These are phyloP conservation scores for Blastobotrys aristatus DNA, from an alignment of 1,139 yeast genomes.

Conservation along the genomic window DNA sequence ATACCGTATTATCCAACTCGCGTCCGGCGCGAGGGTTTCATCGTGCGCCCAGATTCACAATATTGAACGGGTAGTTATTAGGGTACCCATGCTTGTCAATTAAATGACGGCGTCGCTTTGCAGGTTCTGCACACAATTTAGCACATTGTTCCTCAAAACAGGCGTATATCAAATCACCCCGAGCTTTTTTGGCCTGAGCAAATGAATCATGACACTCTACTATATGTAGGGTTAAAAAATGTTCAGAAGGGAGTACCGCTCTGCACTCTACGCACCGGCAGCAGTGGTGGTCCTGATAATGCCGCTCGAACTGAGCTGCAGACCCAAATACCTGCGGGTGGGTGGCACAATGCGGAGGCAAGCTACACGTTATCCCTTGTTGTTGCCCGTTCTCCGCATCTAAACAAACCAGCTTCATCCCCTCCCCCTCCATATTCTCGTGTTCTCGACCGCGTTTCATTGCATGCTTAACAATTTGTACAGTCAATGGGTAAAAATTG, in stretches of 20 bases:
- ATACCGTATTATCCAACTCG: too few species aligned
- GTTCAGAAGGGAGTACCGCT: slow-evolving; percentile 41
- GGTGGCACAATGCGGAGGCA: slow-evolving; percentile 17
- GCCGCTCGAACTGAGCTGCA: slow-evolving; percentile 22
- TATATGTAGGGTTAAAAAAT: slow-evolving; percentile 45
- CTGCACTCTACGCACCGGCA: slow-evolving; percentile 42
- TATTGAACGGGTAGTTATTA: slow-evolving; percentile 17
- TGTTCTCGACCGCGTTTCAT: slow-evolving; percentile 9
- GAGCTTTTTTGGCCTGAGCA: slow-evolving; percentile 35
- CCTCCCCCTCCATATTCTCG: not conserved
- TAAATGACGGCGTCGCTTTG: slow-evolving; percentile 45
- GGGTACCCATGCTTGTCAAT: slow-evolving; percentile 52
- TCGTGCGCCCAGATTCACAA: slow-evolving; percentile 9
- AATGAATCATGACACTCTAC: slow-evolving; percentile 54
- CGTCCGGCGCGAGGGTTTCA: not conserved
- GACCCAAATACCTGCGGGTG: slow-evolving; percentile 14
- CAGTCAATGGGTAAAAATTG: too few species aligned
- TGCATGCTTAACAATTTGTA: too few species aligned
- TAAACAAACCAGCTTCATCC: not conserved
- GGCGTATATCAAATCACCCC: slow-evolving; percentile 40
- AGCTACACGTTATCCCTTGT: slow-evolving; percentile 12
- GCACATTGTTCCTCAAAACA: slow-evolving; percentile 44
- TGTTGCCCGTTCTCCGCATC: slow-evolving; percentile 3
- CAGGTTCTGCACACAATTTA: slow-evolving; percentile 35
- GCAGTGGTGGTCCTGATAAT: slow-evolving; percentile 23